phyloP scores from a whole-genome alignment of 768 basidiomycete species.

The Pleurotus eryngii region DNA sequence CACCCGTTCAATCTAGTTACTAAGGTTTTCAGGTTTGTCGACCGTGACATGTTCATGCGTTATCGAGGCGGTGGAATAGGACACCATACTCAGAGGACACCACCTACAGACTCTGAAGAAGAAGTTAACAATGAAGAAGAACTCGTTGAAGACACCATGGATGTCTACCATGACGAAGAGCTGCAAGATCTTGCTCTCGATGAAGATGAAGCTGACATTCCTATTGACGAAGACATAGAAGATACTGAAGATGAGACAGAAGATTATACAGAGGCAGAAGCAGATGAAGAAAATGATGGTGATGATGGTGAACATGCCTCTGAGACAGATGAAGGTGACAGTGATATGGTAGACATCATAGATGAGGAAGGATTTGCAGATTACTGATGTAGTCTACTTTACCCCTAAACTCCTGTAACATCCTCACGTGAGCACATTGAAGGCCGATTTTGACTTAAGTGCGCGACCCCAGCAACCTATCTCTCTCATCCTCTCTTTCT shows the following conservation, averaged over 20 bases:
- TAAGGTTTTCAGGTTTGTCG: conserved; percentile 15
- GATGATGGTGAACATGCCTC: conserved; percentile 7
- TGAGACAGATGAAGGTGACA: conserved; percentile 8
- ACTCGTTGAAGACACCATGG: neutral
- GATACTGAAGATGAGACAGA: neutral
- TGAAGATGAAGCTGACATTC: neutral
- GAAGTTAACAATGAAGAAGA: neutral
- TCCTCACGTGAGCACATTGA: neutral
- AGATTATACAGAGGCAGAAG: neutral
- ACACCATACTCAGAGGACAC: conserved; percentile 10
- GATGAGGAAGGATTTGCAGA: neutral
- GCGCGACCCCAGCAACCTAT: neutral
- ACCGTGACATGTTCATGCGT: conserved; percentile 24
- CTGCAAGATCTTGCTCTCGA: neutral
- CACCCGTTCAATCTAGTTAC: neutral
- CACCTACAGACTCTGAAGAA: conserved; percentile 23
- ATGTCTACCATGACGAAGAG: neutral
- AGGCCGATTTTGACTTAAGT: no score
- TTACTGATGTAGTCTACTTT: conserved; percentile 8
- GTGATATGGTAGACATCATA: conserved; percentile 7
- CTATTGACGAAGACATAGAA: neutral
- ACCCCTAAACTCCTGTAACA: neutral
- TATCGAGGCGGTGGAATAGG: conserved; percentile 22
- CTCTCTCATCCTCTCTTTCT: neutral
- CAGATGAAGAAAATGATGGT: neutral